A percentile compares a stretch with the other conserved stretches of the same genome.
Conservation (phyloP, 202 grass and related monocot genomes). For the Zizania palustris region DNA sequence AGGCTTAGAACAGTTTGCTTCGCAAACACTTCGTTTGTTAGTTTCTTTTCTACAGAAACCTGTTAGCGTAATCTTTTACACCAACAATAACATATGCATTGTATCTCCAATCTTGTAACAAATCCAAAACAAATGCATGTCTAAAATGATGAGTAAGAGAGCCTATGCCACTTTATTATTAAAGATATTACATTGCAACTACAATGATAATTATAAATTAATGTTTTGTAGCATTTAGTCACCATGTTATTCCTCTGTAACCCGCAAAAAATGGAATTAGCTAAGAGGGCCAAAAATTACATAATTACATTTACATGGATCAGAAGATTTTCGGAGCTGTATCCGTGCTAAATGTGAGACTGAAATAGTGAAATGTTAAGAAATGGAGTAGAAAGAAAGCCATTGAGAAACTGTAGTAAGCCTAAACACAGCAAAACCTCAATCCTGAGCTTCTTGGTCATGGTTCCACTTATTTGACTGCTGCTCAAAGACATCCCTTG, state of each 20-base stretch:
- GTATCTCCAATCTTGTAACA: neutral
- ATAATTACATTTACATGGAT: constrained; percentile 52
- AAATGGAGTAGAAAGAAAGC: neutral
- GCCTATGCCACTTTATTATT: constrained; percentile 25
- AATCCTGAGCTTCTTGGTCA: neutral
- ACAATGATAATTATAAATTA: constrained; percentile 32
- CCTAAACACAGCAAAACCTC: neutral
- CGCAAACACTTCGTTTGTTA: too few species aligned
- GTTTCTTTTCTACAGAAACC: too few species aligned
- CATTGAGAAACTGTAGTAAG: neutral
- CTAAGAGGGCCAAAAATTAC: constrained; percentile 34
- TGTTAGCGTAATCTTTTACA: too few species aligned
- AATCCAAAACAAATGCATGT: neutral
- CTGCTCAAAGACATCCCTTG: constrained; percentile 14
- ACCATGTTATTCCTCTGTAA: constrained; percentile 13
- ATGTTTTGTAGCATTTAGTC: neutral
- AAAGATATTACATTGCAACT: constrained; percentile 33
- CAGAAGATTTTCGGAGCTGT: neutral
- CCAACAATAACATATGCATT: neutral
- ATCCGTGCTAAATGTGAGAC: neutral
- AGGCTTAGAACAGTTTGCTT: too few species aligned
- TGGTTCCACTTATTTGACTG: constrained; percentile 22
- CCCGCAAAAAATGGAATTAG: constrained; percentile 15
- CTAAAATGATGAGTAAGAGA: neutral
- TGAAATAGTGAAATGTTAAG: neutral